Percentiles rank a stretch among this genome's conserved stretches.
These are phyloP conservation scores for Streptanthus diversifolius DNA, from an alignment of 345 rosid species.

Conservation along the genomic window DNA sequence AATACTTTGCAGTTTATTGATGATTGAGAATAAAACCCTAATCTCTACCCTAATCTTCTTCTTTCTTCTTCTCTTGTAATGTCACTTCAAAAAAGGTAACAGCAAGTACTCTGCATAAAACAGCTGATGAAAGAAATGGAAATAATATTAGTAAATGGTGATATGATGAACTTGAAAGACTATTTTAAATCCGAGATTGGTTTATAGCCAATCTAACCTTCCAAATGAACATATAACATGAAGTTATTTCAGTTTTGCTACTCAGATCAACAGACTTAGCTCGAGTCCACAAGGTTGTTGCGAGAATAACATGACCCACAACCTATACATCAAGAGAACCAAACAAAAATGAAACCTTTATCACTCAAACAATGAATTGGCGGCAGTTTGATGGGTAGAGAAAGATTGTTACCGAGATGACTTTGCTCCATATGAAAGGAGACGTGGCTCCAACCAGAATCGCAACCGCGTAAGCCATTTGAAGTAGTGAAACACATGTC, in stretches of 20 bases:
- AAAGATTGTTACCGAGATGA: constrained; percentile 53
- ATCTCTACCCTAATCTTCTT: constrained; percentile 9
- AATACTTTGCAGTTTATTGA: neutral
- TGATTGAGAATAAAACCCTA: constrained; percentile 5
- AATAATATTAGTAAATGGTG: constrained; percentile 5
- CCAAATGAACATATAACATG: constrained; percentile 97
- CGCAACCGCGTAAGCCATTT: constrained; percentile 77
- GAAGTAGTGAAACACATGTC: constrained; percentile 77
- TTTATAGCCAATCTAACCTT: constrained; percentile 48
- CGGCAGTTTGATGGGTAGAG: neutral
- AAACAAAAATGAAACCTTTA: neutral
- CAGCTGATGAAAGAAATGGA: constrained; percentile 48
- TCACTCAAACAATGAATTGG: neutral
- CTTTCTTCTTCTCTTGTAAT: constrained; percentile 1
- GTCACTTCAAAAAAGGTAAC: constrained; percentile 69
- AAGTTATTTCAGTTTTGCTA: constrained; percentile 76
- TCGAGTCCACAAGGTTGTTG: constrained; percentile 56
- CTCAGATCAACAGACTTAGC: constrained; percentile 71
- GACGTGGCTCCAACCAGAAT: constrained; percentile 73
- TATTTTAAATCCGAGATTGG: neutral
- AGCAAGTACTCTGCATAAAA: constrained; percentile 92
- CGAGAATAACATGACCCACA: constrained; percentile 66
- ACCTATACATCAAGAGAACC: constrained; percentile 39
- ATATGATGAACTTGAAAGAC: neutral
- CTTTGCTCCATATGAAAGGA: constrained; percentile 73